A percentile compares a stretch with the other conserved stretches of the same genome.
These are phyloP conservation scores for Lactifluus volemus DNA, from an alignment of 768 basidiomycete species.

Conservation along the genomic window DNA sequence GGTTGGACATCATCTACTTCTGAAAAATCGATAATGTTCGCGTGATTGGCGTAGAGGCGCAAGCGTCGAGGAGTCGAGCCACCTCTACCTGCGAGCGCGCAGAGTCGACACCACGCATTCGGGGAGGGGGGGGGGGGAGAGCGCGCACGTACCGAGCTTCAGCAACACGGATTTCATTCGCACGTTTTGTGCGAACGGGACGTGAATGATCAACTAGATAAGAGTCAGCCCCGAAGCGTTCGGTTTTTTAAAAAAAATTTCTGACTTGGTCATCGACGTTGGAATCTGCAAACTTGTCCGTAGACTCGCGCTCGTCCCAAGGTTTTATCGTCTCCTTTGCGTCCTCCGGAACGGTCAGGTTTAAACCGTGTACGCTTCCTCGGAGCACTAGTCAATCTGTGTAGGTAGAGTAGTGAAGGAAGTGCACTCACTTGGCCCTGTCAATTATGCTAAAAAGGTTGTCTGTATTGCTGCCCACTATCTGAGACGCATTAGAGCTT, in stretches of 20 bases:
- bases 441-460: slow-evolving; percentile 57
- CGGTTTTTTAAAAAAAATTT: background rate
- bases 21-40: slow-evolving; percentile 68
- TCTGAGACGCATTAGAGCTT: slow-evolving; percentile 38
- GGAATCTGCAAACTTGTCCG: slow-evolving; percentile 57
- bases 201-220: slow-evolving; percentile 69
- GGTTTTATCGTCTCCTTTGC: slow-evolving; percentile 72
- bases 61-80: slow-evolving; percentile 69
- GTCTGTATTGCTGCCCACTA: slow-evolving; percentile 40
- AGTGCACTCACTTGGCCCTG: slow-evolving; percentile 41
- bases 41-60: slow-evolving; percentile 64
- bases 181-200: slow-evolving; percentile 75
- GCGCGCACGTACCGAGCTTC: slow-evolving; percentile 50
- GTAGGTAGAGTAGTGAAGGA: background rate
- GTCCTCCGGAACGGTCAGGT: slow-evolving; percentile 71
- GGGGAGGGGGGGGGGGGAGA: background rate
- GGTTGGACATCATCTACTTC: slow-evolving; percentile 64
- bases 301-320: slow-evolving; percentile 72
- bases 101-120: slow-evolving; percentile 1
- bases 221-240: background rate
- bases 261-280: slow-evolving; percentile 80
- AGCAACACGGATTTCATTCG: slow-evolving; percentile 64
- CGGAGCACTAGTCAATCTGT: slow-evolving; percentile 12
- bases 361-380: slow-evolving; percentile 69
- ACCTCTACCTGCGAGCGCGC: slow-evolving; percentile 49